Base-by-base conservation (phyloP, 2,329 filamentous ascomycete species). In the Ustulina deusta region DNA sequence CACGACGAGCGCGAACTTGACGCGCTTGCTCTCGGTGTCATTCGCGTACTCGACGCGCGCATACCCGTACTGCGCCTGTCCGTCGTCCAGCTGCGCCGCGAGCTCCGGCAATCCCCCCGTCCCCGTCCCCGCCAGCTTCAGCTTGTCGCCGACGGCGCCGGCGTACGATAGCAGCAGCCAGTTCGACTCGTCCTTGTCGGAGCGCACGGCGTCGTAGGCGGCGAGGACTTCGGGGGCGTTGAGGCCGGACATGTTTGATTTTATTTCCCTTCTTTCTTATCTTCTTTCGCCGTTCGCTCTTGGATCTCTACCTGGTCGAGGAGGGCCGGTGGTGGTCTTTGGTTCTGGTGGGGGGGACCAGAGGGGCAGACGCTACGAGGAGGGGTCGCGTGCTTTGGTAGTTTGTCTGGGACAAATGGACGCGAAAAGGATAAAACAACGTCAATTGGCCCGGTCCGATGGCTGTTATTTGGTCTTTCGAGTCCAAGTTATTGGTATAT, bases 1-100 rank as follows among this genome's bases (percentile, higher is more conserved):
- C 71, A 91, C 84, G 36, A 91, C 80, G 56, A 92, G 83, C 56
- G 83, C 85, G 76, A 92, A 92, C 81, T 92, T 92, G 75, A 91
- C 86, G 42, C 90, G 83, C 76, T 82, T 89, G 79, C 84, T 88
- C 82, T 92, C 90, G 71, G 87, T 87, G 78, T 92, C 90, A 81
- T 91, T 92, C 76, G 89, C 89, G 78, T 92, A 88, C 81, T 91
- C 88, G 77, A 90, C 82, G 34, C 88, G 86, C 73, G 83, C 86
- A 80, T 91, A 91, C 63, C 83, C 89, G 81, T 91, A 91, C 78
- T 90, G 87, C 63, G 89, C 89, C 79, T 90, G 84, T 40, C 76
- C 75, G 74, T 88, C 83, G 77, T 89, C 88, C 11, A 92, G 81
- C 69, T 82, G 79, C 36, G 74, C 74, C n/a, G 83, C 81, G 69